Base-by-base conservation (phyloP, 2,329 filamentous ascomycete genomes). In the Lithohypha guttulata region DNA sequence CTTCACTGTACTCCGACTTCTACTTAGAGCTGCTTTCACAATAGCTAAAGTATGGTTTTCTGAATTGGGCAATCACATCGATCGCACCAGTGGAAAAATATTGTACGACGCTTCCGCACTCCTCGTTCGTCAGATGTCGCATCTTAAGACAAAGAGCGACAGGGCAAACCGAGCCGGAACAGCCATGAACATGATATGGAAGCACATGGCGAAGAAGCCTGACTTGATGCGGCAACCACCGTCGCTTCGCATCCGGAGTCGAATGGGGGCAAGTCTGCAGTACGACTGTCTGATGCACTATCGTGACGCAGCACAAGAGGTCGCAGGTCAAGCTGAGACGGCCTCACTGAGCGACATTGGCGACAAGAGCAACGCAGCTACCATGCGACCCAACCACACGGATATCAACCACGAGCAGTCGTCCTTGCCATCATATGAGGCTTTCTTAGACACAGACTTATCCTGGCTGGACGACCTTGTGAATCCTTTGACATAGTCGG, bases 391-490 rank as follows among this genome's bases (percentile, higher is more conserved):
- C n/a, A n/a, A n/a, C n/a, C n/a, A n/a, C n/a, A n/a, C n/a, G n/a
- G n/a, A n/a, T n/a, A n/a, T n/a, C n/a, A n/a, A n/a, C n/a, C n/a
- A n/a, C n/a, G n/a, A n/a, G 11, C 10, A 34, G 4, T 34, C 17
- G 32, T 13, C 20, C 9, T 13, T 20, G n/a, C 18, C 32, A 9
- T 21, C 32, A 13, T 34, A 21, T 22, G 32, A 34, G 4, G 20
- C 17, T 9, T 13, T 34, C n/a, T 6, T 34, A 8, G 32, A 34
- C 10, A 34, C 11, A 4, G 32, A 34, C 17, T 15, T 34, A 6
- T 34, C 32, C n/a, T 34, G 32, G 32, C n/a, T 34, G 32, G 32
- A 34, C n/a, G 5, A 18, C n/a, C 20, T 21, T n/a, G n/a, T n/a
- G n/a, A n/a, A n/a, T n/a, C n/a, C n/a, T n/a, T n/a, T n/a, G n/a